Evolutionary conservation across 108 stramenopile genomes (phyloP).

Genomic region (Mediolabrus comicus): DNA sequence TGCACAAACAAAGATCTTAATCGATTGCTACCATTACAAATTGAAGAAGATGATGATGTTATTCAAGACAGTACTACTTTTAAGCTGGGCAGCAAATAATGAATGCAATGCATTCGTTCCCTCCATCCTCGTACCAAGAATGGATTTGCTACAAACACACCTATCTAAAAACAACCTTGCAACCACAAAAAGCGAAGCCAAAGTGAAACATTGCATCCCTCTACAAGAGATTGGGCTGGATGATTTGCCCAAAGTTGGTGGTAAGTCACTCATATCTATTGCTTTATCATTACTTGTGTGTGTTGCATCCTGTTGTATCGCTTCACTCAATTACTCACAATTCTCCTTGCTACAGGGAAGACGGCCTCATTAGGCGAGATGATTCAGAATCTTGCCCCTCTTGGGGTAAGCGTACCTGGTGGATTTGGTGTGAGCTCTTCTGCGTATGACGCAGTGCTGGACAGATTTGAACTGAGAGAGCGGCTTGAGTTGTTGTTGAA

Average conservation of each 20-base stretch:
- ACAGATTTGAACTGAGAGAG: conserved; percentile 30
- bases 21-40: not conserved
- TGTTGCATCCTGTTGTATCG: not conserved
- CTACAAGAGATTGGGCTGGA: conserved; percentile 27
- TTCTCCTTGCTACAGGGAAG: conserved; percentile 5
- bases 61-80: not conserved
- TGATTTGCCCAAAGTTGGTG: conserved; percentile 46
- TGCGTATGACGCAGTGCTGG: conserved; percentile 35
- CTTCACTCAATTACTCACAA: not conserved
- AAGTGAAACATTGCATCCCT: conserved; percentile 34
- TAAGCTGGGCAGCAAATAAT: conserved; percentile 4
- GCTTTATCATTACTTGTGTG: not conserved
- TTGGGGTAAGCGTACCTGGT: conserved; percentile 36
- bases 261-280: not conserved
- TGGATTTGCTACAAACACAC: not conserved
- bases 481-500: conserved; percentile 27
- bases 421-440: conserved; percentile 28
- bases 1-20: not conserved
- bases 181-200: not conserved
- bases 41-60: not conserved
- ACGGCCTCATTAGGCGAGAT: conserved; percentile 50
- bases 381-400: conserved; percentile 36
- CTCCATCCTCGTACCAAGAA: not conserved
- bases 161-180: not conserved
- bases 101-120: conserved; percentile 8